Percentiles rank a stretch among this genome's conserved stretches.
Conservation (phyloP, 768 basidiomycete species). For the Mycena sanguinolenta region DNA sequence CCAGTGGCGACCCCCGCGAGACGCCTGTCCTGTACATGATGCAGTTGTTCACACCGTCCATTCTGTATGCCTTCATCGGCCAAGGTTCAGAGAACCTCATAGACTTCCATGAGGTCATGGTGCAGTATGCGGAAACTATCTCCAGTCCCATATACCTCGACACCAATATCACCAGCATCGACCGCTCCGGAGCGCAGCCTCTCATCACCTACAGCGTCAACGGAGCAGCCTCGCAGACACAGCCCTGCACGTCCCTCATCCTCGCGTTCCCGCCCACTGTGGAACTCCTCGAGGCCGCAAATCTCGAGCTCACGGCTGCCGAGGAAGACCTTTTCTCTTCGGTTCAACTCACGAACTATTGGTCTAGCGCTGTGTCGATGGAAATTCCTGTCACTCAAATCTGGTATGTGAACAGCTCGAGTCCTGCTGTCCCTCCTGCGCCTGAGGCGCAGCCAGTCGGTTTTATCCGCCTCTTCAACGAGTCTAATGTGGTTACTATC, state of each 20-base stretch:
- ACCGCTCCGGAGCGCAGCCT: constrained; percentile 7
- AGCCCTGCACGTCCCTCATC: constrained; percentile 20
- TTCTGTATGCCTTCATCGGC: constrained; percentile 8
- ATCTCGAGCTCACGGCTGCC: constrained; percentile 20
- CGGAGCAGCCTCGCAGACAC: constrained; percentile 15
- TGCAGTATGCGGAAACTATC: constrained; percentile 22
- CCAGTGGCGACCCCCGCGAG: too few relatives aligned
- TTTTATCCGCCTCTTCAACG: constrained; percentile 20
- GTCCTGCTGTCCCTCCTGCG: constrained; percentile 20
- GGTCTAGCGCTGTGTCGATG: constrained; percentile 17
- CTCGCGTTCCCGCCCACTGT: constrained; percentile 14
- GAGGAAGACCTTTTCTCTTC: constrained; percentile 18
- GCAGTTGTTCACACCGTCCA: constrained; percentile 14
- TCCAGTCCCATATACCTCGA: constrained; percentile 17
- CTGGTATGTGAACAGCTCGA: too few relatives aligned
- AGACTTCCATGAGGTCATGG: constrained; percentile 22
- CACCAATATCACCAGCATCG: constrained; percentile 21
- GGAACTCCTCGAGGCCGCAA: constrained; percentile 14
- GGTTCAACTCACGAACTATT: constrained; percentile 20
- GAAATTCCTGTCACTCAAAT: too few relatives aligned
- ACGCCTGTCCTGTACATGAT: constrained; percentile 20
- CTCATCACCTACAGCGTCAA: constrained; percentile 13
- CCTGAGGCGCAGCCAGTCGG: constrained; percentile 23
- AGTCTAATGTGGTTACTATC: constrained; percentile 20
- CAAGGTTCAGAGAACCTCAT: constrained; percentile 16